Evolutionary conservation across 2,329 filamentous ascomycete genomes (phyloP), one percentile per base, ranked within the genome.

Genomic region (Colletotrichum gloeosporioides): DNA sequence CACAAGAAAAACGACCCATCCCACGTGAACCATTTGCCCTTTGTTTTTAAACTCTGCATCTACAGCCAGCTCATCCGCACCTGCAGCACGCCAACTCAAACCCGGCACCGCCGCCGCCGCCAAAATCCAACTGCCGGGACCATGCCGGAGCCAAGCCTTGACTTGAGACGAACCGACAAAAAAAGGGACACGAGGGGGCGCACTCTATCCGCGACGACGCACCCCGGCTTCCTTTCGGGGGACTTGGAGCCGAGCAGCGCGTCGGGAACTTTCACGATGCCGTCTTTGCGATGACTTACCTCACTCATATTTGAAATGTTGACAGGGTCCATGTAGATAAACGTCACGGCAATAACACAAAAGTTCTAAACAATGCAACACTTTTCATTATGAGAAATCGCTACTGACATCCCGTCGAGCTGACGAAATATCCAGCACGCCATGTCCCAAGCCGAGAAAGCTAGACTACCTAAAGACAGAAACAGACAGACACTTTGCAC

Each of bases 351-450:
- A n/a, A 49, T 8, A 1, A 3, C 27, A 36, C 25, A 25, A 6
- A 32, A 32, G 10, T 34, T 49, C 29, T 74, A 65, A 75, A 75
- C 74, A 70, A 75, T 69, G 74, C 74, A 76, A 71, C 74, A 75
- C 74, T 70, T 70, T 76, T 75, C 66, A 55, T 69, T 64, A 65
- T 59, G 59, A 69, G 32, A 25, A 68, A 63, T 75, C 63, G 63
- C 63, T 73, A 68, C 61, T 32, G 71, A 66, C 59, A 62, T 61
- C 57, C 36, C 66, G 39, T 44, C 49, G 27, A 55, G 10, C n/a
- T 25, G 39, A 55, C n/a, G 29, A 44, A 62, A 18, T 18, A 57
- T 44, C 69, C 73, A 49, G 73, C 69, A 73, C n/a, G 32, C 39
- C 71, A 66, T 39, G n/a, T 44, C 69, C 55, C 73, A 62, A 55